Base-by-base conservation (phyloP, 257 asterid genomes). In the Petrea volubilis region DNA sequence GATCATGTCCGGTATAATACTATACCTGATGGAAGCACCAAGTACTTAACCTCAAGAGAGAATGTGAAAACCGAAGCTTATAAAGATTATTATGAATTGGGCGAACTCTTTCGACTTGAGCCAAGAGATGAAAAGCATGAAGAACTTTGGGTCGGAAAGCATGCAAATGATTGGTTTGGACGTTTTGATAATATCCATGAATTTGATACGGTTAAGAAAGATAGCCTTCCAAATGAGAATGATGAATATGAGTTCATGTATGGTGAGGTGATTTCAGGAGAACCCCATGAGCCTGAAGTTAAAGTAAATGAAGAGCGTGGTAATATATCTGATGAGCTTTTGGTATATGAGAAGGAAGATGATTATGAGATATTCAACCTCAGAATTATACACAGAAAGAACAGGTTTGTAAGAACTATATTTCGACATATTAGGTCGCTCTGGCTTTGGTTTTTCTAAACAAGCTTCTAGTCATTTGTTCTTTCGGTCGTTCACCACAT, bases 351-450 rank as follows among this genome's bases (percentile, higher is more conserved):
- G 40, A 76, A 73, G n/a, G 96, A 83, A 51, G 96, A 92, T 61
- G 98, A 90, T 15, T 92, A 77, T 74, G 98, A 90, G 74, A 79
- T 80, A 53, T 95, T 95, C 75, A 65, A 83, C 70, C 84, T 95
- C 27, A 85, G 92, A 77, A 85, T 95, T 58, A 80, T 95, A 77
- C 99, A 92, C 81, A 70, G 99, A 28, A 94, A 90, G 75, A 91
- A 94, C 91, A 91, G 97, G 98, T 93, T 55, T 50, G 86, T 73
- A 44, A 18, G 17, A 29, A 31, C 17, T 24, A 3, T 7, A 27
- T 15, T 2, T 25, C n/a, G 23, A 60, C 38, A 28, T 9, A 52
- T 6, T 28, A 24, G 60, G n/a, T n/a, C n/a, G n/a, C n/a, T n/a
- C n/a, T n/a, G n/a, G n/a, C n/a, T n/a, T n/a, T n/a, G n/a, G n/a